Evolutionary conservation across 2,329 filamentous ascomycete genomes (phyloP).

Genomic region (Aspergillus luchuensis): DNA sequence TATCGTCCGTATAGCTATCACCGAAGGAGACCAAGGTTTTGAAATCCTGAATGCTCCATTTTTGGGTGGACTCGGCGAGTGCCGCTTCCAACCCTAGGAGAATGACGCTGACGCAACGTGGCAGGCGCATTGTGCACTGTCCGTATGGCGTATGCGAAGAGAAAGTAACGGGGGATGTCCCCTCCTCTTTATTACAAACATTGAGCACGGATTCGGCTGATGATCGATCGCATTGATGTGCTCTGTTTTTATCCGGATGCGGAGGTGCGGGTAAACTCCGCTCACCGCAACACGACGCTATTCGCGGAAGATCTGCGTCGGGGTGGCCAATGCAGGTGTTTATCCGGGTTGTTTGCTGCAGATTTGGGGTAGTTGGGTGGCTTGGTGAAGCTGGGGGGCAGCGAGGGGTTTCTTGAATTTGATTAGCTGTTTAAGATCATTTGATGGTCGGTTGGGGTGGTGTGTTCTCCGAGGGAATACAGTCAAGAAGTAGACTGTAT

Average conservation of each 20-base stretch:
- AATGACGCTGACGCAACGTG: not conserved
- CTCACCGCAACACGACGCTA: not conserved
- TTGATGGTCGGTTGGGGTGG: too few species aligned
- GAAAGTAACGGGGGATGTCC: too few species aligned
- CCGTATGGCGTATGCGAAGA: not conserved
- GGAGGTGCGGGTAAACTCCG: not conserved
- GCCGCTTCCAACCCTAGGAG: slow-evolving; percentile 4
- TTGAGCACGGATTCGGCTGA: too few species aligned
- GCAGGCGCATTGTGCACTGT: not conserved
- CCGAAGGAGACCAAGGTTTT: slow-evolving; percentile 62
- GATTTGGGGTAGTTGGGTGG: not conserved
- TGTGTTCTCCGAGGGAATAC: too few species aligned
- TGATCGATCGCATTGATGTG: too few species aligned
- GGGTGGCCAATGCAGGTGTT: not conserved
- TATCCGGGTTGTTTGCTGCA: not conserved
- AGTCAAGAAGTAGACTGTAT: too few species aligned
- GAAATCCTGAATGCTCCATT: slow-evolving; percentile 45
- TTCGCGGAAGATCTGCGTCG: not conserved
- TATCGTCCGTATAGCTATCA: slow-evolving; percentile 76
- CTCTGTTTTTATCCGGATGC: not conserved
- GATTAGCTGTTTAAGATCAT: too few species aligned
- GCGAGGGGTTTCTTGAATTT: too few species aligned
- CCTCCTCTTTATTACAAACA: too few species aligned
- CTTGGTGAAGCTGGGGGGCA: too few species aligned
- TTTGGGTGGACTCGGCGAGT: slow-evolving; percentile 6